phyloP scores from a whole-genome alignment of 2,329 filamentous ascomycete species.

The Monilinia fructigena region DNA sequence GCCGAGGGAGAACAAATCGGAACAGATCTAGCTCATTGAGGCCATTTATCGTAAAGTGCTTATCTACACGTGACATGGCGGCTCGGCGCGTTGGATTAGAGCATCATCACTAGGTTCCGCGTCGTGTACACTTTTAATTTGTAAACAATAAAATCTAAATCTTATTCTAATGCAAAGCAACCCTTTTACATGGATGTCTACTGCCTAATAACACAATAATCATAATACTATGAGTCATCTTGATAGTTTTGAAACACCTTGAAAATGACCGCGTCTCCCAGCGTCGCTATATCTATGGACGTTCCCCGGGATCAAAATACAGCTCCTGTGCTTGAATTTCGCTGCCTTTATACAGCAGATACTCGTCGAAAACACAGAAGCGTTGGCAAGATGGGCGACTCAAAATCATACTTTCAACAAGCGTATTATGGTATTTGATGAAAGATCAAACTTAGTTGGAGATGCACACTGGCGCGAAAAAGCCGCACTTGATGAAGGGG shows the following conservation, averaged over 20 bases:
- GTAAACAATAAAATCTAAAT: neutral
- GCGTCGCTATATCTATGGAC: conserved; percentile 28
- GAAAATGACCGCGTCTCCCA: conserved; percentile 24
- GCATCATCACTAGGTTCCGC: conserved; percentile 3
- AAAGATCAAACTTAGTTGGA: conserved; percentile 74
- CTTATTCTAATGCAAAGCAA: neutral
- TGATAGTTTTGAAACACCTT: conserved; percentile 3
- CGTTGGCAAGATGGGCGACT: conserved; percentile 91
- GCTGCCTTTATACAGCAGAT: conserved; percentile 85
- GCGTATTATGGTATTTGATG: conserved; percentile 86
- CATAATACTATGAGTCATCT: conserved; percentile 23
- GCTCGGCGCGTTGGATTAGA: conserved; percentile 14
- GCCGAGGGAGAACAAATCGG: neutral
- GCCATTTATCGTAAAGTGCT: neutral
- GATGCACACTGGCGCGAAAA: conserved; percentile 78
- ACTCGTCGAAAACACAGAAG: conserved; percentile 83
- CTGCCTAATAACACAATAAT: neutral
- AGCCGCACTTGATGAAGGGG: conserved; percentile 71
- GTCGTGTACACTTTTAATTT: neutral
- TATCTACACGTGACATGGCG: conserved; percentile 13
- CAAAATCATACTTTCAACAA: conserved; percentile 86
- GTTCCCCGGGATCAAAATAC: conserved; percentile 46
- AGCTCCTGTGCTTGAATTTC: conserved; percentile 78
- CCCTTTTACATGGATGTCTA: neutral
- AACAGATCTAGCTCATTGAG: neutral